These are phyloP conservation scores for Paramyrothecium roridum DNA, from an alignment of 2,329 filamentous ascomycete species.

Conservation along the genomic window DNA sequence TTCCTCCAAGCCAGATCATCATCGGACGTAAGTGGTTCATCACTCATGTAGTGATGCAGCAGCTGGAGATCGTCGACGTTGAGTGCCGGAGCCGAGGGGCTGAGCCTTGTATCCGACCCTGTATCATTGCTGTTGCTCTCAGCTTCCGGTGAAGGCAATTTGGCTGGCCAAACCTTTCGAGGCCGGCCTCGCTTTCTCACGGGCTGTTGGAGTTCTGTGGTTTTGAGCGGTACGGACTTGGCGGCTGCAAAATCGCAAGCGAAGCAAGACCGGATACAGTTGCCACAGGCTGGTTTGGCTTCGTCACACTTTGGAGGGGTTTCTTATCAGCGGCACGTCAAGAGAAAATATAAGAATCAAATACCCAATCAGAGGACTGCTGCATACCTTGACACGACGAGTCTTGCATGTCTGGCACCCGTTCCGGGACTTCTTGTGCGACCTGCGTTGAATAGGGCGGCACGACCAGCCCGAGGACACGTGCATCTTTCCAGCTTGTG, in stretches of 20 bases:
- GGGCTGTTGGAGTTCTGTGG: background rate
- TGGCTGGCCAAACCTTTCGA: background rate
- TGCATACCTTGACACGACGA: slow-evolving; percentile 22
- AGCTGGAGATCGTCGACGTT: background rate
- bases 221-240: background rate
- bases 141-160: background rate
- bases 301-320: background rate
- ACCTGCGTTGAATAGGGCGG: no score
- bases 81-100: background rate
- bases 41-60: background rate
- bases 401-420: slow-evolving; percentile 21
- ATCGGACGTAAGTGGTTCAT: background rate
- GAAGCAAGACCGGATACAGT: background rate
- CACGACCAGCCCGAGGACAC: no score
- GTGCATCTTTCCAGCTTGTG: no score
- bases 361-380: no score
- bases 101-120: background rate
- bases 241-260: background rate
- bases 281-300: background rate
- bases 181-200: background rate
- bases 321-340: background rate
- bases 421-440: slow-evolving; percentile 19
- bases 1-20: background rate
- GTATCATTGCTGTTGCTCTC: background rate
- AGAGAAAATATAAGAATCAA: background rate